Base-by-base conservation (phyloP, 2,329 filamentous ascomycete genomes). In the Colletotrichum echinochloae region DNA sequence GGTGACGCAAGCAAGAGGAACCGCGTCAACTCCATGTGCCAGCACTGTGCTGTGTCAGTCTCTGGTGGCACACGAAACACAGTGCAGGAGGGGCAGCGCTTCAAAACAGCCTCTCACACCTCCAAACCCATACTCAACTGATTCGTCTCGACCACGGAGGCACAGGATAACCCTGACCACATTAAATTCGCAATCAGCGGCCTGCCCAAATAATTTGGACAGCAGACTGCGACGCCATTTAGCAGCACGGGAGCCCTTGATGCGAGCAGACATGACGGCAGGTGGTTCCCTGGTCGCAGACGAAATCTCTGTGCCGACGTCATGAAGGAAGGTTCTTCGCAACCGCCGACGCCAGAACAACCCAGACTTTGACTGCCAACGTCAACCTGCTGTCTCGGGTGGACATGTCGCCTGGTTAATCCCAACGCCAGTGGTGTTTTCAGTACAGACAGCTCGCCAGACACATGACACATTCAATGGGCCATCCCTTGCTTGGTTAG, bases 151-250 rank as follows among this genome's bases (percentile, higher is more conserved):
- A 44, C 23, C n/a, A 23, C 11, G 11, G n/a, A 49, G 35, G 37
- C n/a, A 63, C 64, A 56, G 68, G 64, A 68, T 63, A 62, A 44
- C 51, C 55, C 63, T 57, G 49, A 44, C 20, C 44, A 18, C 23
- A 9, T 54, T 30, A n/a, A 49, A 49, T 33, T 46, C 44, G n/a
- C 44, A 37, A 16, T 26, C 48, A 2, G 30, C 37, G 20, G 33
- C 30, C 33, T 4, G 20, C n/a, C n/a, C 30, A 23, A 55, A 37
- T 5, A 12, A 23, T 20, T 55, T 23, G 52, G 30, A 23, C 20
- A 57, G 20, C 37, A 44, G 7, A 41, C n/a, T 12, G 46, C 11
- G 41, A 33, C 46, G 55, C 35, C 18, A 11, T 46, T 28, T 33
- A 33, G 26, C 51, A 63, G 14, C 11, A 41, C 37, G 26, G 33